Base-by-base conservation (phyloP, 2,329 filamentous ascomycete genomes). In the Penicillium sp. region DNA sequence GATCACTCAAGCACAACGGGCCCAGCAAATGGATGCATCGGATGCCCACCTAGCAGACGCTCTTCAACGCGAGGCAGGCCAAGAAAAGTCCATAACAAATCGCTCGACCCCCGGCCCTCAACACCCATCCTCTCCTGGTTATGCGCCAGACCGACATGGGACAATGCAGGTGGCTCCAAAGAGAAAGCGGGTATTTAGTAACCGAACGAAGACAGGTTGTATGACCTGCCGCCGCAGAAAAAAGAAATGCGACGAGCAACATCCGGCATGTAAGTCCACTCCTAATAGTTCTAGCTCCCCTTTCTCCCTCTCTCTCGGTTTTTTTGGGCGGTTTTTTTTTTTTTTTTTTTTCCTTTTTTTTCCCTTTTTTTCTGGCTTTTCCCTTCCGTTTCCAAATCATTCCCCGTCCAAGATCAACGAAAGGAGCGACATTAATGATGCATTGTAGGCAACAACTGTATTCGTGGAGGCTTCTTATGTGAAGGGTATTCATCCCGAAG, bases 211-310 rank as follows among this genome's bases (percentile, higher is more conserved):
- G 72, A 96, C 90, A 9, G 89, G 90, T 29, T 97, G 91, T 68
- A 82, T 95, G 70, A 97, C 91, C 6, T 97, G 91, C 67, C 80
- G 91, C 53, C 81, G 82, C 65, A 80, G 91, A 52, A 97, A 97
- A 78, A 97, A 97, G 81, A 97, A 97, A 72, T 97, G 93, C 65
- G 91, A 97, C 65, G 93, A 97, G 73, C 80, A 80, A 47, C 94
- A 95, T 68, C 93, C 93, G 24, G 83, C 88, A 69, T 97, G 93
- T 94, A 76, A 77, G 86, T 69, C 43, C 39, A 29, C 44, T 33
- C 26, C 47, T 43, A 21, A 46, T 31, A 26, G 28, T 41, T 53
- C 39, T 51, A 31, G 24, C 19, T 29, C 47, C 47, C 32, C 19
- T 21, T 21, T 21, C 19, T 21, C 19, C 19, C 41, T 53, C 7